Evolutionary conservation across 1,284 basidiomycete genomes (phyloP).

Genomic region (Heterobasidion occidentale): DNA sequence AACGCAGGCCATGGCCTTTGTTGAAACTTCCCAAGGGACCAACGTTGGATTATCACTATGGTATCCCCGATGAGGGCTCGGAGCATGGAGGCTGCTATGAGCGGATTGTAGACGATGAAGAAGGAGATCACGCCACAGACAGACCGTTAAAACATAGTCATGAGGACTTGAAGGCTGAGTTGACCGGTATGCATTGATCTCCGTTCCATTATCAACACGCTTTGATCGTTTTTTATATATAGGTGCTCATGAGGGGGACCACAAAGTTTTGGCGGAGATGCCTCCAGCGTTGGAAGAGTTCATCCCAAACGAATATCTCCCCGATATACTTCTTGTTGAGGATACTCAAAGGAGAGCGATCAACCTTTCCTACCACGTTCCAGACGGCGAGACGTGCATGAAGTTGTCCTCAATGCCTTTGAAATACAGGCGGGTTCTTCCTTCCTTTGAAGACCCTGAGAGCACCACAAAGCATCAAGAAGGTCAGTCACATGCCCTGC

Average conservation of each 20-base stretch:
- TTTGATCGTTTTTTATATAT: neutral
- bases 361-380: neutral
- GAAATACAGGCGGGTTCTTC: neutral
- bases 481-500: too few relatives aligned
- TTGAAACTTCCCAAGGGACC: slow-evolving; percentile 6
- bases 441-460: neutral
- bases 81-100: slow-evolving; percentile 1
- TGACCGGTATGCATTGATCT: neutral
- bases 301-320: slow-evolving; percentile 23
- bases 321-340: slow-evolving; percentile 24
- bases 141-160: neutral
- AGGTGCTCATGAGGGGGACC: neutral
- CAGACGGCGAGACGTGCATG: too few relatives aligned
- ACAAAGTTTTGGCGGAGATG: neutral
- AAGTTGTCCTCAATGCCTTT: neutral
- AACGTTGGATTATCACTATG: neutral
- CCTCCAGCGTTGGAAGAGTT: slow-evolving; percentile 19
- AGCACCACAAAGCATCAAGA: too few relatives aligned
- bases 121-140: neutral
- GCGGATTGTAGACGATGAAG: neutral
- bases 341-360: slow-evolving; percentile 11
- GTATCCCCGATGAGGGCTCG: neutral
- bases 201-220: neutral
- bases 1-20: slow-evolving; percentile 14
- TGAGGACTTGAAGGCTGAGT: neutral